A percentile compares a stretch with the other conserved stretches of the same genome.
phyloP scores from a whole-genome alignment of 164 flowering plant species.

The Tetrastigma voinierianum region DNA sequence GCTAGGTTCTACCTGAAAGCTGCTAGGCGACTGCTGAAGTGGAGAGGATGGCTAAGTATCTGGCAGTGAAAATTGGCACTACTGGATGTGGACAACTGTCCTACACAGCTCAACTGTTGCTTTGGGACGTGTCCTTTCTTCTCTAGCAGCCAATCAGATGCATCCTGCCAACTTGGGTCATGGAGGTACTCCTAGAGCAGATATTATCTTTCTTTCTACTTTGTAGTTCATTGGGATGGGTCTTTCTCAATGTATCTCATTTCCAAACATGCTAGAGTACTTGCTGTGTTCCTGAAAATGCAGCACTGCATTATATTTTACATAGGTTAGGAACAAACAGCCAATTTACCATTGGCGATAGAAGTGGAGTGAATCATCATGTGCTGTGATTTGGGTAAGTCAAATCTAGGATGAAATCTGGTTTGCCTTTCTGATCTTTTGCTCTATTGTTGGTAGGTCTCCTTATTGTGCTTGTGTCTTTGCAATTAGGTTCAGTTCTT shows the following conservation, averaged over 20 bases:
- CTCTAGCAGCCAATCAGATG: conserved; percentile 44
- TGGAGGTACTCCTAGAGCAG: conserved; percentile 41
- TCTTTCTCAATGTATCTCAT: too few species aligned
- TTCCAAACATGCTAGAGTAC: neutral
- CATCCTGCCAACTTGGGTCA: conserved; percentile 48
- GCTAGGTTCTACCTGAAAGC: conserved; percentile 88
- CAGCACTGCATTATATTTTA: neutral
- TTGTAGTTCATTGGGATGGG: too few species aligned
- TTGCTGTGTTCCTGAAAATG: neutral
- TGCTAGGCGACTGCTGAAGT: conserved; percentile 58
- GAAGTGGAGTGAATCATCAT: too few species aligned
- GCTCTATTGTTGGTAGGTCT: too few species aligned
- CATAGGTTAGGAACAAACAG: neutral
- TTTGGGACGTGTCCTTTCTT: conserved; percentile 73
- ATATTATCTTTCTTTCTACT: neutral
- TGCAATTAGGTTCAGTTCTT: too few species aligned
- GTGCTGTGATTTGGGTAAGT: too few species aligned
- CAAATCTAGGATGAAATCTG: too few species aligned
- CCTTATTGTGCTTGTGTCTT: too few species aligned
- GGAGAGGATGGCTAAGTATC: conserved; percentile 53
- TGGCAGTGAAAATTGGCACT: conserved; percentile 66
- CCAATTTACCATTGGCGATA: too few species aligned
- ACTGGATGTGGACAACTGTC: conserved; percentile 56
- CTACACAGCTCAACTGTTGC: conserved; percentile 89
- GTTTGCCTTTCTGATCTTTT: too few species aligned